Conservation (phyloP, 2,329 filamentous ascomycete species). For the Venturiaceae sp. region DNA sequence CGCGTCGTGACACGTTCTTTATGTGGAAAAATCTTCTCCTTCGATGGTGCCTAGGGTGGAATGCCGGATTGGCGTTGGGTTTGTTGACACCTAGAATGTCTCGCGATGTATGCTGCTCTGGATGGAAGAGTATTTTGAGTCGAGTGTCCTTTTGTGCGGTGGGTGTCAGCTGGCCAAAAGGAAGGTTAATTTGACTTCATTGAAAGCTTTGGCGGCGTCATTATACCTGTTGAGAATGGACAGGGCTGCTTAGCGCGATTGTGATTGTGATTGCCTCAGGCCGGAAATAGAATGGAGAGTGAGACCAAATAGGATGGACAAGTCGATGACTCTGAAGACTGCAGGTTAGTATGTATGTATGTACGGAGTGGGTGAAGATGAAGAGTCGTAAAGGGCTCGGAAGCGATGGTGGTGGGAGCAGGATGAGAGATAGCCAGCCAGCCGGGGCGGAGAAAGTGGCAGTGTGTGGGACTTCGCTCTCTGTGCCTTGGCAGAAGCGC, state of each 20-base stretch:
- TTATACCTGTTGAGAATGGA: neutral
- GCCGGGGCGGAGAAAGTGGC: too few species aligned
- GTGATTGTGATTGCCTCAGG: neutral
- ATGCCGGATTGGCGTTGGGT: neutral
- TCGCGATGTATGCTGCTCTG: neutral
- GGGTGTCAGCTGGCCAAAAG: neutral
- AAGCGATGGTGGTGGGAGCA: too few species aligned
- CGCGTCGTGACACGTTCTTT: slow-evolving; percentile 4
- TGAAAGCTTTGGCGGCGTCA: neutral
- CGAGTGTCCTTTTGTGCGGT: neutral
- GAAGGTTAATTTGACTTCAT: neutral
- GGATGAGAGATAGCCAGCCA: too few species aligned
- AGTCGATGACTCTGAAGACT: too few species aligned
- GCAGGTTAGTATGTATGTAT: too few species aligned
- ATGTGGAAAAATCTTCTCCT: neutral
- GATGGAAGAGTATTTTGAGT: neutral
- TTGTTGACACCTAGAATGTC: neutral
- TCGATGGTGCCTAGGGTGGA: neutral
- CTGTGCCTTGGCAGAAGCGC: too few species aligned
- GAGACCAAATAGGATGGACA: neutral
- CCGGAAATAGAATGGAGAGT: neutral
- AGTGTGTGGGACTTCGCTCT: too few species aligned
- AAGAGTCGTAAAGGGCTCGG: too few species aligned
- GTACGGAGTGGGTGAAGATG: neutral
- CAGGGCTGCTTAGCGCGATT: neutral